Evolutionary conservation across 345 rosid species (phyloP), one percentile per base, ranked within the genome.

Genomic region (Hibiscus mutabilis): DNA sequence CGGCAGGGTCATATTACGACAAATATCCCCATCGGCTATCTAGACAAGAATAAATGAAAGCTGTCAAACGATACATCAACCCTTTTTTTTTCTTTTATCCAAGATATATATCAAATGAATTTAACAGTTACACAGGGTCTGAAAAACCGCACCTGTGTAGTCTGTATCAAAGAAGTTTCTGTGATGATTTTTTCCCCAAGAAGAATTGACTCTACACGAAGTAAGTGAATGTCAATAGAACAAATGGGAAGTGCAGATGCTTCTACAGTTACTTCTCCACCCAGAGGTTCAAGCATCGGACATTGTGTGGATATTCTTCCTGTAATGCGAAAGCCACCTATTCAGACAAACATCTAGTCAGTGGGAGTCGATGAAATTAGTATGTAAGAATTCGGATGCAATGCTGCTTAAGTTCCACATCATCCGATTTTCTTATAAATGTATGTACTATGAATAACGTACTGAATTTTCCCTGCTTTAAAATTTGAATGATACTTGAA

Each of bases 1-100:
- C 25, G 96, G 98, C 70, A 94, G 68, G 66, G 82, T 81, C 86
- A 86, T 77, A 73, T 82, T 80, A 46, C 72, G 88, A 72, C 86
- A 94, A 57, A 94, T 85, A 83, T 94, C 96, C 78, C 97, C 96
- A 82, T 94, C 97, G n/a, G 88, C 92, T 79, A 94, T 82, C 96
- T 94, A 79, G 61, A 22, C 78, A 72, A 76, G 46, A 29, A 77
- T 6, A 29, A 74, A 44, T 53, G 25, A 47, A 22, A 49, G 21
- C 74, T 18, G 64, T 74, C 56, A 68, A 66, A 53, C 7, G 56
- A 73, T 67, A n/a, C 16, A 22, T 53, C 33, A 46, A 16, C 40
- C 16, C 2, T 1, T 25, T 14, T 24, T 56, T 56, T 47, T 24
- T 65, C n/a, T 66, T 7, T 25, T 25, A 27, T 37, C 42, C 42